Base-by-base conservation (phyloP, 257 asterid species). In the Verbena officinalis region DNA sequence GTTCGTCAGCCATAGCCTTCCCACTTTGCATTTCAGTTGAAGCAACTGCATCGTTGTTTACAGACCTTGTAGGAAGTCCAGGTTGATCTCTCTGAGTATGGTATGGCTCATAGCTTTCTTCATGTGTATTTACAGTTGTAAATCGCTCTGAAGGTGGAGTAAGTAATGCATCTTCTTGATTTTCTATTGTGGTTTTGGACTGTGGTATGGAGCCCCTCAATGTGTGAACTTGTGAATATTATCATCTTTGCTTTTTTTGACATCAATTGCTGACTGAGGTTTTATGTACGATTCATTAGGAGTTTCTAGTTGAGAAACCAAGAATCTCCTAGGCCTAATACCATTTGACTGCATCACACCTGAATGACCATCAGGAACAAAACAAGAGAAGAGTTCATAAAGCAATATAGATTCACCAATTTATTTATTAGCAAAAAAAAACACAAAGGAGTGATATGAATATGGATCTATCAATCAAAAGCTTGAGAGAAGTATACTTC, bases 141-240 rank as follows among this genome's bases (percentile, higher is more conserved):
- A 80, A 84, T 82, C 83, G 83, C 67, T 73, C 88, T 31, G 89
- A 72, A 69, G 95, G 87, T 36, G 81, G 84, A 48, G 86, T 79
- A 12, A 81, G 66, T 56, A 85, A 74, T 23, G 83, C 87, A 74
- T 73, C 81, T 48, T 82, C 91, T 49, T 75, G 87, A 59, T 73
- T 70, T 45, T 79, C 91, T 49, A 69, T 75, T 55, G 44, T 44
- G 62, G 51, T 61, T 71, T 73, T 72, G 43, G 84, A 60, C 75
- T 77, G 73, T 30, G 74, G 73, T 54, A 62, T 40, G 43, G 69
- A 67, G 48, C 67, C 75, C 73, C 66, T 62, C 46, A 69, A 52
- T 59, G 54, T 66, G 64, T 75, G 79, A 58, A 71, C 70, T 40
- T 62, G 62, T 23, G 65, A 63, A n/a, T n/a, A n/a, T 67, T 59